Evolutionary conservation across 352 stramenopile genomes (phyloP).

Genomic region (Blastocystis sp.): DNA sequence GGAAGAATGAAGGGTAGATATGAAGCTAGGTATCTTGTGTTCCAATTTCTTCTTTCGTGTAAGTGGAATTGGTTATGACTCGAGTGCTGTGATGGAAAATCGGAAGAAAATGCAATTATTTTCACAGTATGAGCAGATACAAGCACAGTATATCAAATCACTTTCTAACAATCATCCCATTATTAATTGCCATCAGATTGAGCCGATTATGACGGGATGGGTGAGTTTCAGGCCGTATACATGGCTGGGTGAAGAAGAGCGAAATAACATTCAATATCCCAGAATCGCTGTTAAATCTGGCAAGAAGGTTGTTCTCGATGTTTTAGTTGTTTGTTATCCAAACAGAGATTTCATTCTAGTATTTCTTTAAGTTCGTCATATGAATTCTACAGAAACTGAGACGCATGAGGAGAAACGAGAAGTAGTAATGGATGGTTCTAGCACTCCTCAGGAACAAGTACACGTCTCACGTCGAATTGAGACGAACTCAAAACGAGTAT

Average conservation of each 20-base stretch:
- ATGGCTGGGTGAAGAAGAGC: not conserved
- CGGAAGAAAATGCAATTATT: not conserved
- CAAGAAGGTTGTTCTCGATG: not conserved
- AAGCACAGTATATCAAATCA: not conserved
- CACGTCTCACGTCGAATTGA: not conserved
- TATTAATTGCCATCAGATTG: slow-evolving; percentile 13
- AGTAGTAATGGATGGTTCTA: no score
- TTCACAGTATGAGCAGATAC: not conserved
- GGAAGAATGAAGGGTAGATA: slow-evolving; percentile 4
- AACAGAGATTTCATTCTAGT: no score
- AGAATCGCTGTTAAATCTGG: slow-evolving; percentile 31
- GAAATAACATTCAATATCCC: slow-evolving; percentile 32
- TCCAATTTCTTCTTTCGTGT: slow-evolving; percentile 59
- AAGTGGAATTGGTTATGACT: slow-evolving; percentile 9
- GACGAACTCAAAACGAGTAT: not conserved
- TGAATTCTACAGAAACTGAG: no score
- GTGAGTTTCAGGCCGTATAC: slow-evolving; percentile 3
- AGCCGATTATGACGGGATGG: slow-evolving; percentile 18
- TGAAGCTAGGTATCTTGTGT: slow-evolving; percentile 15
- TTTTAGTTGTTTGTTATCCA: no score
- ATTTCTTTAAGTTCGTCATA: no score
- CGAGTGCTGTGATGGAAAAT: not conserved
- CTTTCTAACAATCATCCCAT: slow-evolving; percentile 2
- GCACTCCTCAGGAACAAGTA: no score
- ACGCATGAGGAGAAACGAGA: no score